Base-by-base conservation (phyloP, 2,329 filamentous ascomycete genomes). In the Annulohypoxylon truncatum region DNA sequence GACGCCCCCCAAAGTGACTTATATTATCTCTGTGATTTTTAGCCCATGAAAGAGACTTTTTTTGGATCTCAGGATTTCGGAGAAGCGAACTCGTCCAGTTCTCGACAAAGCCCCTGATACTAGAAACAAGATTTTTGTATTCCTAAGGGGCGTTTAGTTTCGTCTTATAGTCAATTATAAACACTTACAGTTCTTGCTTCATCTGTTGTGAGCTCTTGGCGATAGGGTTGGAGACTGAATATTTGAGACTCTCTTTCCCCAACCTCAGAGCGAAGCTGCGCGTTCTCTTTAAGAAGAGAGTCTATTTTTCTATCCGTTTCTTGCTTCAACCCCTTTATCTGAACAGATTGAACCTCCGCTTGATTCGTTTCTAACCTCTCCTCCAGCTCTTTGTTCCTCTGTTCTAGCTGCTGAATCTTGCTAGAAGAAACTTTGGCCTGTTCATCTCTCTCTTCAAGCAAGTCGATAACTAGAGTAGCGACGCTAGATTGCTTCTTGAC, bases 171-270 rank as follows among this genome's bases (percentile, higher is more conserved):
- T 12, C 5, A 9, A 22, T 9, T 8, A 6, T 2, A 12, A 44
- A 7, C 69, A 74, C 63, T 8, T 56, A 81, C 80, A 42, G 74
- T 74, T 18, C 73, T 75, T 31, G 79, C 76, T 48, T 81, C 79
- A 26, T 78, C 73, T 0, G 73, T 71, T 0, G 78, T 82, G 7
- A 81, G 61, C 15, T 80, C 78, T 42, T 77, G 77, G 13, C 75
- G 75, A 58, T 81, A 82, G 5, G 80, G 79, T 56, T 81, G 79
- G 3, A 82, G 75, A 12, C 76, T 79, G 58, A 82, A 80, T 50
- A 81, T 81, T 56, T 81, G 80, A 5, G 77, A 78, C 46, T 79
- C 75, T 1, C 76, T 75, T 33, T 80, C 78, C 28, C 74, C 74
- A 5, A 80, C 71, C 29, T 76, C 75, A 22, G 76, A 73, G 54